These are phyloP conservation scores for Cyberlindnera japonica DNA, from an alignment of 805 yeast species.

Conservation along the genomic window DNA sequence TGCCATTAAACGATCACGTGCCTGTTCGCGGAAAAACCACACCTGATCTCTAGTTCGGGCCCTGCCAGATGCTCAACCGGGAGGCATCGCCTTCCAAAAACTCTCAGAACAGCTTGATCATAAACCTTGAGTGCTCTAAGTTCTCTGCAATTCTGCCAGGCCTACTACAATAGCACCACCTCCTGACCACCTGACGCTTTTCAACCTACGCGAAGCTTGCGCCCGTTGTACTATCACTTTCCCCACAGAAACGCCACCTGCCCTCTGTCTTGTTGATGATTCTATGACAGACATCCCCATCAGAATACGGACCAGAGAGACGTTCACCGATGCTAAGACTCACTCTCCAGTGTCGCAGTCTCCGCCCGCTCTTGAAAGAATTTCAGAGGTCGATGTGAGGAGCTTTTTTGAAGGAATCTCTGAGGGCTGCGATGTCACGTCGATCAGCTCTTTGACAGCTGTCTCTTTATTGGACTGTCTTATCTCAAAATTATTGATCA, in stretches of 20 bases:
- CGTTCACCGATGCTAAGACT: constrained; percentile 11
- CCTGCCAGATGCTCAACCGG: too few relatives aligned
- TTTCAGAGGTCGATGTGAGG: constrained; percentile 14
- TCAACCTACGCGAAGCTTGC: too few relatives aligned
- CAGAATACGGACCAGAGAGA: constrained; percentile 5
- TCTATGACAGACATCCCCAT: constrained; percentile 15
- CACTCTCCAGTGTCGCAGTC: constrained; percentile 8
- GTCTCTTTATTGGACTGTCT: constrained; percentile 9
- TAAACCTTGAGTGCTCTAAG: too few relatives aligned
- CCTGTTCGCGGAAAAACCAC: background rate
- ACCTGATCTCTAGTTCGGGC: too few relatives aligned
- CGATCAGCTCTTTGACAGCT: constrained; percentile 11
- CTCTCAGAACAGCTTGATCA: too few relatives aligned
- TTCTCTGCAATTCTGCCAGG: too few relatives aligned
- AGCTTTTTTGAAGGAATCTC: background rate
- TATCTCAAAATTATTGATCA: constrained; percentile 1
- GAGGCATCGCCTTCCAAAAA: too few relatives aligned
- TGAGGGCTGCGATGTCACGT: background rate
- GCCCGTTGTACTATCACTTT: too few relatives aligned
- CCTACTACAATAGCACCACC: too few relatives aligned
- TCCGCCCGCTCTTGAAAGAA: constrained; percentile 9
- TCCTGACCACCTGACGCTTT: too few relatives aligned
- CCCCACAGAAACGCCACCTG: too few relatives aligned
- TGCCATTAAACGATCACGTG: constrained; percentile 3
- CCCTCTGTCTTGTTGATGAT: background rate